phyloP scores from a whole-genome alignment of 1,139 yeast genomes.

The Casaregolazyma lundiana region DNA sequence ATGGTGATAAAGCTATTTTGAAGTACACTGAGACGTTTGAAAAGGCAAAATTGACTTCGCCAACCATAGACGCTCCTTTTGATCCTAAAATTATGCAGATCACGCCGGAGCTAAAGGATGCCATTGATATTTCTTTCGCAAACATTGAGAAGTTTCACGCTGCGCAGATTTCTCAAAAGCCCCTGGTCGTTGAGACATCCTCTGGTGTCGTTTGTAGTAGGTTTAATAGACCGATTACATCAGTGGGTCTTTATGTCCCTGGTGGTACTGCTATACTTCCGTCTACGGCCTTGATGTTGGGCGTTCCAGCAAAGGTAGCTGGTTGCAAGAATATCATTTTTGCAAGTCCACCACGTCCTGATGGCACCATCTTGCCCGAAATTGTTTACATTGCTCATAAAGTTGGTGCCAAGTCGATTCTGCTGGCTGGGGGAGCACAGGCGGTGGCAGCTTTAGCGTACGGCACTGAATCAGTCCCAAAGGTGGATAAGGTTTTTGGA shows the following conservation, averaged over 20 bases:
- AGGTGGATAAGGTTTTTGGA: conserved; percentile 94
- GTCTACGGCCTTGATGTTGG: conserved; percentile 95
- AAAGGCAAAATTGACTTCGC: conserved; percentile 64
- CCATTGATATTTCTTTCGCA: conserved; percentile 83
- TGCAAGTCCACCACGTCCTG: conserved; percentile 96
- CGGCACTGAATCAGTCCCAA: conserved; percentile 88
- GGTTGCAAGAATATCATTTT: conserved; percentile 90
- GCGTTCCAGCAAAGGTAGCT: conserved; percentile 98
- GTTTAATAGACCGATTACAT: conserved; percentile 90
- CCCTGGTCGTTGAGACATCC: conserved; percentile 80
- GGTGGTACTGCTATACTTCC: conserved; percentile 99
- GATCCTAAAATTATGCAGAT: conserved; percentile 70
- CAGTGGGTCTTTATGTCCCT: conserved; percentile 93
- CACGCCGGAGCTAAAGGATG: conserved; percentile 69
- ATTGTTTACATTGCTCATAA: conserved; percentile 96
- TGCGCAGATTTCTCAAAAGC: conserved; percentile 69
- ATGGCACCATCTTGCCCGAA: conserved; percentile 93
- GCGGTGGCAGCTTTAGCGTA: conserved; percentile 98
- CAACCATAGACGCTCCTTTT: conserved; percentile 85
- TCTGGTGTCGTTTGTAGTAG: conserved; percentile 94
- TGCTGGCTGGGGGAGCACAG: conserved; percentile 98
- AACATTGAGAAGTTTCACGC: conserved; percentile 90
- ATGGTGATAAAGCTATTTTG: conserved; percentile 81
- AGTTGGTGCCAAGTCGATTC: conserved; percentile 84
- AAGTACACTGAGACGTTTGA: conserved; percentile 90